Evolutionary conservation across 1,139 yeast species (phyloP), one percentile per base, ranked within the genome.

Genomic region (Zygoascus meyerae): DNA sequence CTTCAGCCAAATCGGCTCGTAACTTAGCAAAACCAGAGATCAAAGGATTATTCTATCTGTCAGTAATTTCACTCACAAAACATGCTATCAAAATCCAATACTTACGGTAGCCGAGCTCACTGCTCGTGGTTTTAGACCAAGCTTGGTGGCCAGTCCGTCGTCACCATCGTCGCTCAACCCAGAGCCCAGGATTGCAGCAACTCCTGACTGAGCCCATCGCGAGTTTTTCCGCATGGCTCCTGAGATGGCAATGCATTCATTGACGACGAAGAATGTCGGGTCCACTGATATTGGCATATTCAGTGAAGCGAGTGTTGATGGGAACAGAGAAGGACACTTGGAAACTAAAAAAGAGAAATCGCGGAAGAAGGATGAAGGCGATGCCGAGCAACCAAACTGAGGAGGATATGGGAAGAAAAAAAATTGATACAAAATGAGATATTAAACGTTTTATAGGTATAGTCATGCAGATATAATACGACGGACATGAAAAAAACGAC

Each of bases 221-320:
- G 85, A 75, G 61, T 81, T 78, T 63, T 90, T 90, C 45, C 98
- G 75, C 96, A 92, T 89, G 29, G 95, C 92, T 12, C 95, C 83
- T 15, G 94, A 81, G 49, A 92, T 78, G 47, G 83, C 74, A 63
- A 87, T 83, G 64, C 97, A 87, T 68, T 92, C 97, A 62, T 86
- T 86, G 53, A 87, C 81, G 54, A 87, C 83, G 55, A 90, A 78
- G 4, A 95, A 85, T 51, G 84, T 77, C 12, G 95, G 87, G 63
- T 87, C 95, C 47, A 86, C 69, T 5, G 84, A 62, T 29, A 58
- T 52, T n/a, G 43, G 48, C 54, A 48, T 47, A 42, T 45, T 45
- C 26, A 21, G 26, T 21, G 26, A 5, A 4, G 26, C 26, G 26
- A 21, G 26, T 21, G 26, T 21, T 21, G 26, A 21, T 21, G 26